Conservation (phyloP, 2,329 filamentous ascomycete genomes). For the Colletotrichum graminicola region DNA sequence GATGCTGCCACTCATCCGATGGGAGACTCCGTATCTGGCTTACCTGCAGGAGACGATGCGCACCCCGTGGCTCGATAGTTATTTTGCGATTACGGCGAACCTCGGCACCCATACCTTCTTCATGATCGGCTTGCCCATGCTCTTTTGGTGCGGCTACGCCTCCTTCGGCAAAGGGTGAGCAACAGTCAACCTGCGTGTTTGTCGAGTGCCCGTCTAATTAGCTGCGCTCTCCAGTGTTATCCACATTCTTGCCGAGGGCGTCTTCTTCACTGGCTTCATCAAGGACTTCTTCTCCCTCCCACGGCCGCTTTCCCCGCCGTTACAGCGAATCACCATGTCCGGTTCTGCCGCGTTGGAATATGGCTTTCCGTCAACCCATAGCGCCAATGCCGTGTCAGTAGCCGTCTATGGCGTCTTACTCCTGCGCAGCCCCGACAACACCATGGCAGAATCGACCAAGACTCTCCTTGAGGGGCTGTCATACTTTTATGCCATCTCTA, state of each 20-base stretch:
- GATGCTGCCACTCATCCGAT: constrained; percentile 87
- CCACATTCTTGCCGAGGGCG: constrained; percentile 81
- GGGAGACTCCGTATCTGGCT: constrained; percentile 95
- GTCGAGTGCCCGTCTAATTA: constrained; percentile 1
- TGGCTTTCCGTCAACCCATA: constrained; percentile 96
- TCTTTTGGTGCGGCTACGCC: constrained; percentile 96
- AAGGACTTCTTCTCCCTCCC: constrained; percentile 96
- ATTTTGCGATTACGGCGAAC: constrained; percentile 97
- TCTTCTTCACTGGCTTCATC: constrained; percentile 91
- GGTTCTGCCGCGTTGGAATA: constrained; percentile 95
- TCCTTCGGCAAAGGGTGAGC: constrained; percentile 87
- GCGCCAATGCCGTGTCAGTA: constrained; percentile 95
- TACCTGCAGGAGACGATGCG: constrained; percentile 84
- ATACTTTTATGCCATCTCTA: constrained; percentile 90
- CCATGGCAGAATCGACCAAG: constrained; percentile 69
- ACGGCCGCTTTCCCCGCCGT: constrained; percentile 88
- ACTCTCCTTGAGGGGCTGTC: constrained; percentile 74
- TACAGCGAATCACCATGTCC: constrained; percentile 97
- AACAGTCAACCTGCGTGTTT: background rate
- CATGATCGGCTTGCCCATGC: constrained; percentile 92
- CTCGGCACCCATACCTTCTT: constrained; percentile 98
- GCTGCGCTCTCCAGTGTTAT: constrained; percentile 64
- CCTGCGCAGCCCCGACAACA: constrained; percentile 74
- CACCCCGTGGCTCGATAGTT: constrained; percentile 88
- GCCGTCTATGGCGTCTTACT: constrained; percentile 84